Evolutionary conservation across 1,284 basidiomycete genomes (phyloP).

Genomic region (Fistulina hepatica): DNA sequence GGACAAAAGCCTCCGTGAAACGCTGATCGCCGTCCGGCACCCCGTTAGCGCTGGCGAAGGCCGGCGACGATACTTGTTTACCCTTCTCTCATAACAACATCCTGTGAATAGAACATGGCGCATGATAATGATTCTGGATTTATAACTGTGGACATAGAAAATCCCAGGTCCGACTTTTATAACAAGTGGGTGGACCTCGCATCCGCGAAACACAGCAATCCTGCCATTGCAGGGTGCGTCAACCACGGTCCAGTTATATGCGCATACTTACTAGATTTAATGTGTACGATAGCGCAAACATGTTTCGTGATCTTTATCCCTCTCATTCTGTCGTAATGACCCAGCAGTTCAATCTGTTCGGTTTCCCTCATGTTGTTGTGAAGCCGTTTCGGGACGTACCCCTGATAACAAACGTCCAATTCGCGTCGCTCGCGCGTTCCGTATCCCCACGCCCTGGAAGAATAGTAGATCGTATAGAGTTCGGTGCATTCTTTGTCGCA

Average conservation of each 20-base stretch:
- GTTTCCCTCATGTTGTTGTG: slow-evolving; percentile 37
- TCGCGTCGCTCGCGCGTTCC: slow-evolving; percentile 36
- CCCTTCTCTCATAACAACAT: no score
- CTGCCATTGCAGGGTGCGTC: slow-evolving; percentile 36
- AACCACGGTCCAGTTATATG: not conserved
- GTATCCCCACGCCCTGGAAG: slow-evolving; percentile 37
- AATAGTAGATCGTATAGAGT: slow-evolving; percentile 39
- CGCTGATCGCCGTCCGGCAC: no score
- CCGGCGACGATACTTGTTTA: no score
- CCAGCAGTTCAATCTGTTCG: slow-evolving; percentile 36
- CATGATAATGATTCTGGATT: no score
- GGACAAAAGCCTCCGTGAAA: no score
- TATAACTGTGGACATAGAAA: slow-evolving; percentile 3
- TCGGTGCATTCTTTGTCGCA: slow-evolving; percentile 41
- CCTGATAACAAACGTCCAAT: slow-evolving; percentile 37
- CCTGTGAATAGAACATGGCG: no score
- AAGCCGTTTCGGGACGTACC: slow-evolving; percentile 38
- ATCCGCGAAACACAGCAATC: slow-evolving; percentile 36
- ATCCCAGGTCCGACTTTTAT: slow-evolving; percentile 29
- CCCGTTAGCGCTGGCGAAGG: no score
- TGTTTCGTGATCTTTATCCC: slow-evolving; percentile 47
- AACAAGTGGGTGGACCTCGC: slow-evolving; percentile 44
- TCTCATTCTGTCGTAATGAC: slow-evolving; percentile 49
- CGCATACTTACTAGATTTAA: not conserved
- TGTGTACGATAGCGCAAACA: slow-evolving; percentile 6